A percentile compares a stretch with the other conserved stretches of the same genome.
Conservation (phyloP, 1,284 basidiomycete genomes). For the Ustilago sp. region DNA sequence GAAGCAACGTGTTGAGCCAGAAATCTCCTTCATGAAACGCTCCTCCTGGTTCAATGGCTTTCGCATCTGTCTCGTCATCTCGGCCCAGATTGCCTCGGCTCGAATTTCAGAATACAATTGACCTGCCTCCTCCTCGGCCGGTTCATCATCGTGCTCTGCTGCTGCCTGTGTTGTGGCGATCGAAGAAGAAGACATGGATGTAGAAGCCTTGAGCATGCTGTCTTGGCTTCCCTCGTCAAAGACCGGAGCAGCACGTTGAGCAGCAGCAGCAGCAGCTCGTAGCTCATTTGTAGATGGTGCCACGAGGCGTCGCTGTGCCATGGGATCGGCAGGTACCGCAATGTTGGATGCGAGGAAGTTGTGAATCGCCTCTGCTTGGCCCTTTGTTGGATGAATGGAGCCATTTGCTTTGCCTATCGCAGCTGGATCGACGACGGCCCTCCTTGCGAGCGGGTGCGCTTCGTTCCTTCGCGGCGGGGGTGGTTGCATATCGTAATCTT, state of each 20-base stretch:
- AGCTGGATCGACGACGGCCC: conserved; percentile 15
- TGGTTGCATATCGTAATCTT: conserved; percentile 36
- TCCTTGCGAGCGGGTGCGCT: conserved; percentile 38
- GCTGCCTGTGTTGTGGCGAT: conserved; percentile 11
- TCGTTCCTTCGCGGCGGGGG: conserved; percentile 48
- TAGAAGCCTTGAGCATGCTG: conserved; percentile 9
- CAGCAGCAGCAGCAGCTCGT: conserved; percentile 21
- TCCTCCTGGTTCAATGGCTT: conserved; percentile 36
- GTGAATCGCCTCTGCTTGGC: conserved; percentile 43
- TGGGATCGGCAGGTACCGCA: conserved; percentile 33
- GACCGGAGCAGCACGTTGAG: conserved; percentile 15
- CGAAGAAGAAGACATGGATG: conserved; percentile 9
- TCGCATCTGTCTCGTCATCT: conserved; percentile 44
- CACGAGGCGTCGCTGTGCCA: conserved; percentile 34
- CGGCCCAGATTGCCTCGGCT: conserved; percentile 51
- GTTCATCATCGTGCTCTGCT: conserved; percentile 23
- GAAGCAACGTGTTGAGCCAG: conserved; percentile 41
- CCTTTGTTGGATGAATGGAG: conserved; percentile 32
- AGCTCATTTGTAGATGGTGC: conserved; percentile 32
- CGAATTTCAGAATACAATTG: conserved; percentile 45
- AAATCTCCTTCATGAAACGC: conserved; percentile 36
- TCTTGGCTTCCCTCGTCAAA: not conserved
- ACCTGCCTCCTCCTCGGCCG: conserved; percentile 34
- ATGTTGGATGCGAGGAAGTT: conserved; percentile 46
- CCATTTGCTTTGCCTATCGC: conserved; percentile 17